Evolutionary conservation across 176 grass and related monocot genomes (phyloP).

Genomic region (Oryza nivara): DNA sequence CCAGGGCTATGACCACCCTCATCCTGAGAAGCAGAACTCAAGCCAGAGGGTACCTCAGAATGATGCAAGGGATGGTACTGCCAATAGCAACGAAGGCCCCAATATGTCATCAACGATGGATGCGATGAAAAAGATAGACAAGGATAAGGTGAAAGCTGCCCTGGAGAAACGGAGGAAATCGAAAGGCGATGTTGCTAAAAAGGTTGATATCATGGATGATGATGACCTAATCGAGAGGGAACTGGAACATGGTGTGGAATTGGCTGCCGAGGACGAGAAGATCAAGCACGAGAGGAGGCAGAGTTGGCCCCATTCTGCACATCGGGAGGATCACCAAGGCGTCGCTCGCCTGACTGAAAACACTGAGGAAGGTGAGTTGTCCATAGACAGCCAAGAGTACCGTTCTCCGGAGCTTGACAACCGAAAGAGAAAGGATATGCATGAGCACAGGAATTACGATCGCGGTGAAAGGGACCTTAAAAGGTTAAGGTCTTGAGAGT

Average conservation of each 20-base stretch:
- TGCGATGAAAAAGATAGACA: conserved; percentile 70
- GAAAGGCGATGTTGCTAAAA: conserved; percentile 55
- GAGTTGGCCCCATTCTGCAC: conserved; percentile 39
- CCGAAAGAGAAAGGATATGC: conserved; percentile 52
- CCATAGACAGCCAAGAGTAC: conserved; percentile 56
- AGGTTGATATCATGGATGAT: conserved; percentile 61
- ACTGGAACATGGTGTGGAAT: conserved; percentile 82
- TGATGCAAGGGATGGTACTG: conserved; percentile 40
- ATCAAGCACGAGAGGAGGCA: conserved; percentile 50
- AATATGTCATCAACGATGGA: conserved; percentile 50
- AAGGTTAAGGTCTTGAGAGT: conserved; percentile 43
- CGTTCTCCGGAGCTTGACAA: conserved; percentile 36
- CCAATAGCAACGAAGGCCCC: conserved; percentile 31
- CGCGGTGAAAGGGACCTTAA: conserved; percentile 53
- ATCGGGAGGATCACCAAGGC: conserved; percentile 43
- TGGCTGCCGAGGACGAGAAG: conserved; percentile 66
- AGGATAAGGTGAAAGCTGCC: conserved; percentile 75
- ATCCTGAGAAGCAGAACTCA: conserved; percentile 53
- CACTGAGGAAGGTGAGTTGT: conserved; percentile 66
- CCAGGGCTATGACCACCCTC: conserved; percentile 39
- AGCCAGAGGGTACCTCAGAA: conserved; percentile 38
- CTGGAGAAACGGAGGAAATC: conserved; percentile 66
- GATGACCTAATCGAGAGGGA: conserved; percentile 84
- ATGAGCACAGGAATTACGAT: conserved; percentile 40
- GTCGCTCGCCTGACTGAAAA: conserved; percentile 2